A percentile compares a stretch with the other conserved stretches of the same genome.
These are phyloP conservation scores for Chaetomium olivaceum DNA, from an alignment of 2,329 filamentous ascomycete genomes.

Conservation along the genomic window DNA sequence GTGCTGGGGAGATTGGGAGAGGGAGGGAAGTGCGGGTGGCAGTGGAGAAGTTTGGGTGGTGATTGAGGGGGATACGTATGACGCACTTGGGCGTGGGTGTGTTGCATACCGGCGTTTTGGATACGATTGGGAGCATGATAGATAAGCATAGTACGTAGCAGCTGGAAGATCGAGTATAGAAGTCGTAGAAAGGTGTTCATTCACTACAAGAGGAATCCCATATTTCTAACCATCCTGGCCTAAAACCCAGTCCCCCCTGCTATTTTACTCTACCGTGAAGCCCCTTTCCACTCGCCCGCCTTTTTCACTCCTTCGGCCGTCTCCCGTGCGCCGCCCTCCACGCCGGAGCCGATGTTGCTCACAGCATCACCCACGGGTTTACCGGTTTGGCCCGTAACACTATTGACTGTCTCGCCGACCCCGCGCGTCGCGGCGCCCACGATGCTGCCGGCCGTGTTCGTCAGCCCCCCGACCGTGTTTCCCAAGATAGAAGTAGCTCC, in stretches of 20 bases:
- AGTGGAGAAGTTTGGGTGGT: conserved; percentile 72
- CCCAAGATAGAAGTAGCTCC: conserved; percentile 34
- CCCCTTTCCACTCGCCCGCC: conserved; percentile 56
- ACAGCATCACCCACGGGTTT: conserved; percentile 58
- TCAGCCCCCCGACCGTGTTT: conserved; percentile 34
- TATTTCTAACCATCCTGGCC: too few species aligned
- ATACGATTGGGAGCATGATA: neutral
- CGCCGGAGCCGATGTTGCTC: conserved; percentile 51
- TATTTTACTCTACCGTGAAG: neutral
- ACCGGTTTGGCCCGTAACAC: conserved; percentile 52
- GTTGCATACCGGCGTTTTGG: neutral
- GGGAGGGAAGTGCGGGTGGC: conserved; percentile 54
- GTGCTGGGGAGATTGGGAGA: conserved; percentile 48
- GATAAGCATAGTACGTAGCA: neutral
- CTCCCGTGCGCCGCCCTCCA: conserved; percentile 50
- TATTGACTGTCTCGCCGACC: conserved; percentile 55
- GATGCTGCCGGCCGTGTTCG: conserved; percentile 36
- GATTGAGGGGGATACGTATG: conserved; percentile 3
- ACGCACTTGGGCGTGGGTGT: neutral
- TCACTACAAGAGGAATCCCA: too few species aligned
- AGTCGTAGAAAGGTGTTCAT: too few species aligned
- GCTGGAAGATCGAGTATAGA: neutral
- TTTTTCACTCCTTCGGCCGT: conserved; percentile 57
- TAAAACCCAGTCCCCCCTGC: too few species aligned
- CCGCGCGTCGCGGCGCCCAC: conserved; percentile 53